Conservation (phyloP, 192 early-diverging fungal species). For the Pilaira anomala region DNA sequence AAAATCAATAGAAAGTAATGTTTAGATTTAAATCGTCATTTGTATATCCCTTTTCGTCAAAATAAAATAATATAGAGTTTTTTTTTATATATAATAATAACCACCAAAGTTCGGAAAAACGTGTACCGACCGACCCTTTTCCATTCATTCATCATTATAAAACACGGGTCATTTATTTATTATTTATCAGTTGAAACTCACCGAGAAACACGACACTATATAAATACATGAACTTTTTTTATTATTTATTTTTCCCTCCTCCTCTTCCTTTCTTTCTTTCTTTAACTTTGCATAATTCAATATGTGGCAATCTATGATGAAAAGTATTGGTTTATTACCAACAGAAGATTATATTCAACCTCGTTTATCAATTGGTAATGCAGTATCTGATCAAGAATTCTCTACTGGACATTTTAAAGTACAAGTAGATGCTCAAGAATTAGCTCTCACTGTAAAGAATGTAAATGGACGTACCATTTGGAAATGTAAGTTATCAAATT, state of each 20-base stretch:
- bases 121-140: too few species aligned
- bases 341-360: slow-evolving; percentile 24
- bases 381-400: slow-evolving; percentile 22
- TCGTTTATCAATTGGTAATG: slow-evolving; percentile 31
- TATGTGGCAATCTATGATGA: slow-evolving; percentile 20
- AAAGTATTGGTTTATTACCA: slow-evolving; percentile 20
- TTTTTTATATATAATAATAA: too few species aligned
- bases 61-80: too few species aligned
- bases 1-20: slow-evolving; percentile 8
- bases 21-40: not conserved
- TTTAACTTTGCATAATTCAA: slow-evolving; percentile 3
- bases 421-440: slow-evolving; percentile 13
- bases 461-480: slow-evolving; percentile 20
- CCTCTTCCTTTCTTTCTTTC: slow-evolving; percentile 1
- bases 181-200: too few species aligned
- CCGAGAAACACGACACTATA: too few species aligned
- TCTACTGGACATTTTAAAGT: slow-evolving; percentile 25
- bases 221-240: too few species aligned
- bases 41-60: too few species aligned
- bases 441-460: slow-evolving; percentile 21
- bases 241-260: not conserved
- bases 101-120: too few species aligned
- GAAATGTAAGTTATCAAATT: slow-evolving; percentile 26
- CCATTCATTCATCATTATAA: too few species aligned
- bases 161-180: too few species aligned